Conservation (phyloP, 805 yeast species). For the Metschnikowia matae region DNA sequence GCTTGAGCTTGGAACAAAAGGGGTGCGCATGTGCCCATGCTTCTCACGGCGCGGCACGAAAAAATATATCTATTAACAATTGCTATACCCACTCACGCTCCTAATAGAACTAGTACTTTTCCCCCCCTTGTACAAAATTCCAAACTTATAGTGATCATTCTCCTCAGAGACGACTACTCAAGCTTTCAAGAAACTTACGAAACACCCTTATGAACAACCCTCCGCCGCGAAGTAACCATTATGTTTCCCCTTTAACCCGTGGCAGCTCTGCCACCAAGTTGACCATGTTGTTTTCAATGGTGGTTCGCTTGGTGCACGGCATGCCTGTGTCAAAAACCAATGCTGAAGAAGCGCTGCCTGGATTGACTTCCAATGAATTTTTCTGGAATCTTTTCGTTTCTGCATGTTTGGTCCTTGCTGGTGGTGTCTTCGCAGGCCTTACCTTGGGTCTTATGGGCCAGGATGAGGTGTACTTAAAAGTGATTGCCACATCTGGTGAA, state of each 20-base stretch:
- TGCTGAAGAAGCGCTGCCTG: conserved; percentile 12
- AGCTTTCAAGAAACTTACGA: not conserved
- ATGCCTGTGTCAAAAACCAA: conserved; percentile 25
- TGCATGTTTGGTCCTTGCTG: conserved; percentile 59
- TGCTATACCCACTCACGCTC: not conserved
- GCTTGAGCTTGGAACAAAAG: not conserved
- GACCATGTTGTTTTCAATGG: conserved; percentile 29
- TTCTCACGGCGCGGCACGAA: not conserved
- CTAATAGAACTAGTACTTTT: not conserved
- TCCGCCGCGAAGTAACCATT: conserved; percentile 26
- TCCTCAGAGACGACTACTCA: not conserved
- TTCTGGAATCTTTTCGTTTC: conserved; percentile 52
- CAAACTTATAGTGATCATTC: not conserved
- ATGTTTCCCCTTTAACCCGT: conserved; percentile 24
- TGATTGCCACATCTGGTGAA: conserved; percentile 85
- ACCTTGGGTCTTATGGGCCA: conserved; percentile 98
- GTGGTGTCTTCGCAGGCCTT: conserved; percentile 90
- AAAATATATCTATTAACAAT: not conserved
- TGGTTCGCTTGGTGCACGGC: conserved; percentile 33
- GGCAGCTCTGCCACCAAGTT: conserved; percentile 26
- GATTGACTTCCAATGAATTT: conserved; percentile 35
- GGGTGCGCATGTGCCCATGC: not conserved
- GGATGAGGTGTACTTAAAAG: conserved; percentile 91
- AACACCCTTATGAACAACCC: conserved; percentile 14
- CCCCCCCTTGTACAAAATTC: not conserved